These are phyloP conservation scores for Podospora pseudoanserina DNA, from an alignment of 495 filamentous ascomycete genomes.

Conservation along the genomic window DNA sequence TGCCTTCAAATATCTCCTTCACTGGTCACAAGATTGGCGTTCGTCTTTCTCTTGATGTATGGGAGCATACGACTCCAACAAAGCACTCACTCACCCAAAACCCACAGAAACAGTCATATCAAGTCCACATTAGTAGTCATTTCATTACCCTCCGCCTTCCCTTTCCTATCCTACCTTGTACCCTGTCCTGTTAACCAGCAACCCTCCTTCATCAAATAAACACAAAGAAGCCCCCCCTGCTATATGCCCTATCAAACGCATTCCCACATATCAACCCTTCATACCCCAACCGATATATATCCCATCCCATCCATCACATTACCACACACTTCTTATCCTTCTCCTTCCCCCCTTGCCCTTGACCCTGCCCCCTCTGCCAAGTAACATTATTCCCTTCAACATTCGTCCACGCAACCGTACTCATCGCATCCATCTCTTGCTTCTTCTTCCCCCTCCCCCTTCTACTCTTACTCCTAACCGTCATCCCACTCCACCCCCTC, in stretches of 20 bases:
- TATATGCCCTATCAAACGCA: background rate
- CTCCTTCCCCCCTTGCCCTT: conserved; percentile 23
- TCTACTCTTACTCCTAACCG: conserved; percentile 36
- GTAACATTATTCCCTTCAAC: conserved; percentile 14
- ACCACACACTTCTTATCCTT: conserved; percentile 50
- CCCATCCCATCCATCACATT: conserved; percentile 42
- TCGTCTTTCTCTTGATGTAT: too few relatives aligned
- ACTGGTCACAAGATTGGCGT: too few relatives aligned
- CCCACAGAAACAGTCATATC: background rate
- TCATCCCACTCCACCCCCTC: conserved; percentile 48
- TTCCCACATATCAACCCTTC: background rate
- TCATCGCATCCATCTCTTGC: conserved; percentile 35
- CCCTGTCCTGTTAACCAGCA: background rate
- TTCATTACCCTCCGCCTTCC: background rate
- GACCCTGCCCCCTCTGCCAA: background rate
- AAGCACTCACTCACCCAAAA: background rate
- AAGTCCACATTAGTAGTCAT: background rate
- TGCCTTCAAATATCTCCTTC: too few relatives aligned
- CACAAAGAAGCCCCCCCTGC: background rate
- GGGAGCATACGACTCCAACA: too few relatives aligned
- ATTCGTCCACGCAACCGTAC: conserved; percentile 49
- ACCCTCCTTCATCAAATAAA: background rate
- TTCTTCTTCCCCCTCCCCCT: conserved; percentile 23
- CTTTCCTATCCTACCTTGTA: background rate
- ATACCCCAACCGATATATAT: background rate